phyloP scores from a whole-genome alignment of 257 asterid genomes.

The Ocimum tenuiflorum region DNA sequence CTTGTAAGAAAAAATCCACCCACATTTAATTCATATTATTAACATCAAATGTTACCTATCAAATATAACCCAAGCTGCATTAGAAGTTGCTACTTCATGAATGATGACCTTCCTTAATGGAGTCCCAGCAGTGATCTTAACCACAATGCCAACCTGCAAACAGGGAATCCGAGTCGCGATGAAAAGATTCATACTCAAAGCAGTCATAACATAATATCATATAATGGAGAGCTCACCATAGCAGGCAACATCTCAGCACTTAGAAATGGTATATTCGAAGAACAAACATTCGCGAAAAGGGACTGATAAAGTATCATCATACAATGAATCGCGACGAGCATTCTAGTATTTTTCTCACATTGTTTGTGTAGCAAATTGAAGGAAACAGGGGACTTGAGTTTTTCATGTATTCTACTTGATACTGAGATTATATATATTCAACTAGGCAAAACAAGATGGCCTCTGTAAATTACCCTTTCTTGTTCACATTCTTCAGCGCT shows the following conservation, averaged over 20 bases:
- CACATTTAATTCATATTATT: background rate
- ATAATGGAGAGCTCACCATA: background rate
- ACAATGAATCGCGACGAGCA: background rate
- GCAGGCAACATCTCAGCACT: background rate
- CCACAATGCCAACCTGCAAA: constrained; percentile 61
- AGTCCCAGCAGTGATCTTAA: constrained; percentile 59
- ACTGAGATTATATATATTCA: too few relatives aligned
- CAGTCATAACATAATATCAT: background rate
- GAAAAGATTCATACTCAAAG: background rate
- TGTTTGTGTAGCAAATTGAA: background rate
- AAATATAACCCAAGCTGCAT: constrained; percentile 57
- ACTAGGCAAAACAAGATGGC: background rate
- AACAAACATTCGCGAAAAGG: background rate
- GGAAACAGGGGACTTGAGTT: too few relatives aligned
- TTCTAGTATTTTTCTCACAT: background rate
- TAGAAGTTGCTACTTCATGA: constrained; percentile 45
- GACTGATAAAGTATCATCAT: background rate
- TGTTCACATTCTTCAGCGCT: constrained; percentile 54
- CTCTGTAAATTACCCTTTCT: constrained; percentile 42
- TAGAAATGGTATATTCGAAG: background rate
- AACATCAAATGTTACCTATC: constrained; percentile 36
- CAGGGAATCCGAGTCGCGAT: background rate
- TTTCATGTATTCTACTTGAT: too few relatives aligned
- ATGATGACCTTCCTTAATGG: constrained; percentile 49
- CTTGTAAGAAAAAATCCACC: background rate